A percentile compares a stretch with the other conserved stretches of the same genome.
Evolutionary conservation across 1,139 yeast species (phyloP).

Genomic region (Blastobotrys apis): DNA sequence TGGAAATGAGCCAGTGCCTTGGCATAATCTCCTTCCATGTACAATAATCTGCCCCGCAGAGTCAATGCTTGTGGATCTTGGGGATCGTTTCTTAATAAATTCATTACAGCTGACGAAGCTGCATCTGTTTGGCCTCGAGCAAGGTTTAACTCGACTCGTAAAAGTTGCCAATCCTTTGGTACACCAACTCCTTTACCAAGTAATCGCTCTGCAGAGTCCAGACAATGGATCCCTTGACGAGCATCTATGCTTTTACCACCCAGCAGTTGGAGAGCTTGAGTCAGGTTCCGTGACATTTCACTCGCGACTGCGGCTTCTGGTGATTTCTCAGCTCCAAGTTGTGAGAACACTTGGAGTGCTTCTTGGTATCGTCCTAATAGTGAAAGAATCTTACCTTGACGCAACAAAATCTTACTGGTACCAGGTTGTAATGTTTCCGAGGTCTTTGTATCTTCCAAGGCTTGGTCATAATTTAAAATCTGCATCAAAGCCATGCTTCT

Average conservation of each 20-base stretch:
- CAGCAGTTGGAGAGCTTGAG: slow-evolving; percentile 32
- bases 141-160: slow-evolving; percentile 33
- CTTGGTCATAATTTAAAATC: slow-evolving; percentile 51
- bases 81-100: slow-evolving; percentile 34
- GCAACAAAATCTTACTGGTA: slow-evolving; percentile 33
- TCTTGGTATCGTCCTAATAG: slow-evolving; percentile 36
- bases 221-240: slow-evolving; percentile 35
- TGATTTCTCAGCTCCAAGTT: slow-evolving; percentile 26
- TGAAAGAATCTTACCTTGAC: slow-evolving; percentile 38
- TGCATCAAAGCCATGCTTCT: slow-evolving; percentile 74
- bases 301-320: slow-evolving; percentile 34
- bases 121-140: slow-evolving; percentile 34
- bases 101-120: slow-evolving; percentile 38
- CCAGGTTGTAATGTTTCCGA: slow-evolving; percentile 36
- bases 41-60: slow-evolving; percentile 38
- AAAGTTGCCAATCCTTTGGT: slow-evolving; percentile 37
- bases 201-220: slow-evolving; percentile 37
- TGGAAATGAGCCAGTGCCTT: slow-evolving; percentile 39
- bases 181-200: slow-evolving; percentile 35
- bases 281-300: slow-evolving; percentile 36
- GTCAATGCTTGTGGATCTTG: slow-evolving; percentile 40
- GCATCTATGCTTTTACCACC: slow-evolving; percentile 21
- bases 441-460: slow-evolving; percentile 46
- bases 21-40: slow-evolving; percentile 38
- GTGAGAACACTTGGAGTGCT: slow-evolving; percentile 31